Evolutionary conservation across 768 basidiomycete genomes (phyloP), one percentile per base, ranked within the genome.

Genomic region (Hygrophorus pudorinus): DNA sequence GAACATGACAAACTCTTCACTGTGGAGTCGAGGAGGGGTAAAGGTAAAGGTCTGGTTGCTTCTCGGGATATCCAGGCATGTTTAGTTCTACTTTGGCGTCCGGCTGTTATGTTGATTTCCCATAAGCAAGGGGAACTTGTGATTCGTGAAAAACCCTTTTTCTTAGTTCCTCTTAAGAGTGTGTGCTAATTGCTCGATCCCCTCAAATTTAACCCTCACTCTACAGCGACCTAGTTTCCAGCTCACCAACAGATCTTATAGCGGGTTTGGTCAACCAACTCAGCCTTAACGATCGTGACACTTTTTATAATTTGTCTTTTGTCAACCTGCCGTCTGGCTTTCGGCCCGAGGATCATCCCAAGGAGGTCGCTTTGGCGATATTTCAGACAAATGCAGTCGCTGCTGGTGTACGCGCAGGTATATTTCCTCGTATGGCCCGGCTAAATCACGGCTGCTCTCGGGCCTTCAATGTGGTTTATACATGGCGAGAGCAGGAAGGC

Each of bases 351-450:
- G 58, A 51, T 38, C 61, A 65, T 49, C 59, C 54, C 30, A 65
- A 68, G 13, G 63, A 72, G 53, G 59, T 78, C n/a, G 75, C 75
- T 0, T 60, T 84, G 13, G 76, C 78, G 0, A 81, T 79, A 45
- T 77, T 81, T 55, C 70, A 79, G 56, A 82, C 81, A 2, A 84
- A 83, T 51, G 76, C 76, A 1, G 75, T 81, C 5, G 60, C 71
- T 2, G 71, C 78, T 3, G 77, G 75, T 1, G 59, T 65, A 1
- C 53, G 60, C 14, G 73, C 74, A 2, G 81, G 79, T 0, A 64
- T 85, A n/a, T 83, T 82, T 56, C 79, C 79, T n/a, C 64, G 57
- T 16, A 79, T 76, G 69, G 78, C 79, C 10, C 66, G 81, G 34
- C 50, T 83, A 48, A 85, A 85, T 51, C 81, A 83, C 49, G 81